Evolutionary conservation across 495 filamentous ascomycete genomes (phyloP), one percentile per base, ranked within the genome.

Genomic region (Staphylotrichum longicolle): DNA sequence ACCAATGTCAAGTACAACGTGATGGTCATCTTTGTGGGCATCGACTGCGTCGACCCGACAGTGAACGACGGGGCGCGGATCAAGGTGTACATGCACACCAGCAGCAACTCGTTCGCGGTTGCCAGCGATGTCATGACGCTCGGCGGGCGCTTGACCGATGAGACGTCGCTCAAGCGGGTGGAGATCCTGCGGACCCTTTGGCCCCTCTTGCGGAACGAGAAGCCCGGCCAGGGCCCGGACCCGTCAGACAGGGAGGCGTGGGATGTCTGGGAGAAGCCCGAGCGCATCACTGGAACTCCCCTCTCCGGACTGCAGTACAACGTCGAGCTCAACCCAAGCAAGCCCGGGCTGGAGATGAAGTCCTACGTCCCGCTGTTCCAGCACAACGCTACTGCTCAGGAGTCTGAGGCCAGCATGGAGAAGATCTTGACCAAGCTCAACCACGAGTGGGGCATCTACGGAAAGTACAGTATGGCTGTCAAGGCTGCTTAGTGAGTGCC

Each of bases 21-120:
- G 2, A 49, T 48, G 55, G 44, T 58, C 42, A 58, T 58, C n/a
- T 58, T 58, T 40, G 55, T 48, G 39, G 45, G 44, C 44, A 48
- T 58, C 45, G 55, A 58, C 44, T 49, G 44, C 34, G 33, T 58
- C n/a, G 32, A 58, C 45, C 55, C 50, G 0, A 40, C 34, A 2
- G 34, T 40, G 7, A 39, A 39, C 55, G 49, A 10, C 7, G 15
- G 35, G 2, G 55, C 55, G 14, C 55, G 55, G 15, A 33, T 58
- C 55, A 58, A 58, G 20, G 20, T 27, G 20, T 27, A 27, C 55
- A 30, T 58, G n/a, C 55, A 58, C 55, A 58, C 55, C 12, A 40
- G 55, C 55, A 58, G 55, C 55, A 58, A 58, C 55, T 35, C 55
- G 33, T 58, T 58, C 14, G 55, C 42, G n/a, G 55, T 58, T 27